Evolutionary conservation across 352 stramenopile species (phyloP), one percentile per base, ranked within the genome.

Genomic region (Globisporangium lucens): DNA sequence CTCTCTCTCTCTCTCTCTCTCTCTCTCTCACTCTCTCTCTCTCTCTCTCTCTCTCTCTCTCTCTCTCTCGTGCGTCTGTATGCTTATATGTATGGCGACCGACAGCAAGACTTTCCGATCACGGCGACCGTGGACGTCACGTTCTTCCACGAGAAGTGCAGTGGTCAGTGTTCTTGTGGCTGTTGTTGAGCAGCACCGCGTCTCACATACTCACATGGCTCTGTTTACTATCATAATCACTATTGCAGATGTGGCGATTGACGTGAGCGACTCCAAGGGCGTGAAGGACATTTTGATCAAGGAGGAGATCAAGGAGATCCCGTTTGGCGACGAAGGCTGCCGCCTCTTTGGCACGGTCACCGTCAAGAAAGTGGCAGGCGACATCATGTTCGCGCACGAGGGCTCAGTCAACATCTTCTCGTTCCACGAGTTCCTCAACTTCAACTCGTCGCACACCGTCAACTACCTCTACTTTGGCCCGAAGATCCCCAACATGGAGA

Each of bases 371-470:
- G 82, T 94, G 60, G 86, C 85, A 30, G 88, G 85, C 4, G 86
- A 94, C 66, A 77, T 96, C 66, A 91, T 82, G 66, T 96, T 96
- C 56, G 87, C 82, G n/a, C 88, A 96, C 65, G 82, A 87, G 62
- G 88, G 88, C 41, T 90, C 86, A 70, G 72, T 96, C 69, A 93
- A 87, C 47, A 87, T 96, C 65, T 94, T 94, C 70, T 93, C 82
- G 55, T 93, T 94, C 66, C 77, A 85, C 63, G 86, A 96, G 49
- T 95, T 96, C 65, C 83, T 96, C 74, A 90, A 93, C 67, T 96
- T 96, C 67, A 96, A 96, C 71, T 88, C 89, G 61, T 95, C 87
- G 49, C 89, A 96, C 70, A 77, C 86, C 61, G 67, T 96, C 63
- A 90, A 93, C 71, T 74, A 83, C 60, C 67, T 96, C 65, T 77